Evolutionary conservation across 179 eudicot species (phyloP), one percentile per base, ranked within the genome.

Genomic region (Gypsophila paniculata): DNA sequence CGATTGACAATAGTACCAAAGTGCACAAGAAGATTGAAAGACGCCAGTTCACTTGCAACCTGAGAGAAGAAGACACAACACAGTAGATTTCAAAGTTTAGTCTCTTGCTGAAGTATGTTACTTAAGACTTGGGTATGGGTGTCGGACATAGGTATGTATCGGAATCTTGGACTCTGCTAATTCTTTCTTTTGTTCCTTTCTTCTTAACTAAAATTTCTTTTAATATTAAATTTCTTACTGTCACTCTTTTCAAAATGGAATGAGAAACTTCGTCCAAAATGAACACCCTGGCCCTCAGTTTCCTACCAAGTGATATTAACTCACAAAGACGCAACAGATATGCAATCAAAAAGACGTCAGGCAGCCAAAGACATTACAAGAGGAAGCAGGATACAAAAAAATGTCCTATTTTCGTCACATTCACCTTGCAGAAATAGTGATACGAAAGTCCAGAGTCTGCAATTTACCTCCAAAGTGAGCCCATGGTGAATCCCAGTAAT

Each of bases 401-500:
- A 19, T 39, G 34, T 29, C 22, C 46, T 11, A 23, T 12, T 21
- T 29, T 51, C 4, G 46, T 62, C 36, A 26, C 64, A 25, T 42
- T 29, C 29, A 63, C 46, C 18, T 29, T 4, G 61, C 19, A 61
- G 36, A 29, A 5, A 48, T 4, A 10, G 14, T 15, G 38, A 8
- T 13, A 22, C 22, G 63, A 48, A 34, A 49, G 36, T 64, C 38
- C 17, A 55, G 15, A 23, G 42, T 42, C 22, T 29, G 38, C 29
- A 48, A 8, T 62, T 55, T 90, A 92, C 92, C 97, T 94, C 99
- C 97, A 94, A 62, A 89, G 78, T 44, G 91, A 81, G 21, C 92
- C 99, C 97, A 94, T 91, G 51, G 92, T 76, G 19, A 94, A 72
- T 69, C 97, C 97, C 75, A 91, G 87, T 67, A 94, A 74, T 65